Conservation (phyloP, 495 filamentous ascomycete genomes). For the Aspergillus conjunctus region DNA sequence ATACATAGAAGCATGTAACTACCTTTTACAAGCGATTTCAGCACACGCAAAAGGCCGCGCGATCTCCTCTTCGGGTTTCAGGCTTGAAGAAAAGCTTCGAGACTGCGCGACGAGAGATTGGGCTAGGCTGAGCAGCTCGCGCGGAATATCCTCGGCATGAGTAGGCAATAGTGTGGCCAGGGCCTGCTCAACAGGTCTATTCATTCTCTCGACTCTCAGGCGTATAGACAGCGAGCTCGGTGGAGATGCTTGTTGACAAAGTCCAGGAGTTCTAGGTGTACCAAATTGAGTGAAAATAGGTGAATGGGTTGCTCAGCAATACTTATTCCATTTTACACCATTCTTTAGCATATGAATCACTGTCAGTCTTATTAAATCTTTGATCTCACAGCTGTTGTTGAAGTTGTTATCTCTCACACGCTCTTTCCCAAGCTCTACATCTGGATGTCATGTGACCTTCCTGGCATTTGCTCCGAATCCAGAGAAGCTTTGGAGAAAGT, state of each 20-base stretch:
- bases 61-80: constrained; percentile 89
- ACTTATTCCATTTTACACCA: no score
- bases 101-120: constrained; percentile 85
- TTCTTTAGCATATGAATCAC: no score
- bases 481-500: not conserved
- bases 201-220: constrained; percentile 33
- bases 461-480: not conserved
- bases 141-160: constrained; percentile 69
- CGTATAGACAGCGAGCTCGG: no score
- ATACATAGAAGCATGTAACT: not conserved
- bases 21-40: constrained; percentile 89
- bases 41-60: constrained; percentile 86
- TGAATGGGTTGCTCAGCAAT: no score
- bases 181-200: constrained; percentile 71
- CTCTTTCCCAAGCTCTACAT: no score
- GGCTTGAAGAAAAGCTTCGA: constrained; percentile 70
- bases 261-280: constrained; percentile 1
- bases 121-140: constrained; percentile 74
- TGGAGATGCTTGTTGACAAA: not conserved
- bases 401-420: no score
- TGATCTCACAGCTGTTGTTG: no score
- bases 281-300: not conserved
- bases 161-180: constrained; percentile 78
- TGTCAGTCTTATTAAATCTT: no score
- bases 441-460: constrained; percentile 21